Conservation (phyloP, 805 yeast genomes). For the Jamesozyma jinghongensis region DNA sequence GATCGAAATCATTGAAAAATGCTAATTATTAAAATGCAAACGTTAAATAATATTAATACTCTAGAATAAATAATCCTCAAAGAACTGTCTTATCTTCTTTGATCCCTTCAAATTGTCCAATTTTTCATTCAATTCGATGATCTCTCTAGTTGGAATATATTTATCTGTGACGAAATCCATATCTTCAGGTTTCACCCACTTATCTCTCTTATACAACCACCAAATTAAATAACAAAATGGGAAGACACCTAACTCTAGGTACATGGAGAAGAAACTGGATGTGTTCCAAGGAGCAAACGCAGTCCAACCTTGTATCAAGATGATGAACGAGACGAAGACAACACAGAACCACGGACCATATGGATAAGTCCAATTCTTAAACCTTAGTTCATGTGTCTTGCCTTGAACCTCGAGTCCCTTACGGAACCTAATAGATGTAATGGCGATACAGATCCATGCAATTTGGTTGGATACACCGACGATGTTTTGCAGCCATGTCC, state of each 20-base stretch:
- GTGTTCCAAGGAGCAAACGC: constrained; percentile 39
- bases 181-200: constrained; percentile 35
- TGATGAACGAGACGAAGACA: constrained; percentile 35
- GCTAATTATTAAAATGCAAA: too few species aligned
- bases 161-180: constrained; percentile 48
- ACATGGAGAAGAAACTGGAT: constrained; percentile 36
- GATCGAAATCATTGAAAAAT: too few species aligned
- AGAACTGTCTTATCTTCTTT: constrained; percentile 31
- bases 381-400: constrained; percentile 34
- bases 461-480: constrained; percentile 47
- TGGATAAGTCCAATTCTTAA: constrained; percentile 44
- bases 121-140: constrained; percentile 32
- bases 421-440: constrained; percentile 43
- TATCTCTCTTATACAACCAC: constrained; percentile 36
- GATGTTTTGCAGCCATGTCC: constrained; percentile 45
- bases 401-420: constrained; percentile 38
- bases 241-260: constrained; percentile 40
- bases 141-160: constrained; percentile 43
- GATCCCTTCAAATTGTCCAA: constrained; percentile 37
- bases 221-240: constrained; percentile 37
- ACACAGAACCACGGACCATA: constrained; percentile 42
- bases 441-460: constrained; percentile 42
- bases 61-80: constrained; percentile 12
- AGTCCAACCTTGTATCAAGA: constrained; percentile 48
- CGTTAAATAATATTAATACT: too few species aligned